A percentile compares a stretch with the other conserved stretches of the same genome.
phyloP scores from a whole-genome alignment of 1,139 yeast species.

The Pichia sp. region DNA sequence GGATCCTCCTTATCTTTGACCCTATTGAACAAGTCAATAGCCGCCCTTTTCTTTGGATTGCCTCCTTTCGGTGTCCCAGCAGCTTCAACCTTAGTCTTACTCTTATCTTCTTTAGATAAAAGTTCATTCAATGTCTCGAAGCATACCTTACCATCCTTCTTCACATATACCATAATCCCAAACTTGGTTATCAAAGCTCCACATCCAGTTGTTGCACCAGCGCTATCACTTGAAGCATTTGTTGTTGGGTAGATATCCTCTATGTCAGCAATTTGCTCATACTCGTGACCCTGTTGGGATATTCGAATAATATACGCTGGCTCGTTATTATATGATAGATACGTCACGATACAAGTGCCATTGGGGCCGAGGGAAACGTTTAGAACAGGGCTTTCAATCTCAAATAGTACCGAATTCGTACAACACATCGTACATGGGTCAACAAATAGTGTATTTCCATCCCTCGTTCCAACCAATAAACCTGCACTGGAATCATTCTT shows the following conservation, averaged over 20 bases:
- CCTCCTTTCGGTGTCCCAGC: background rate
- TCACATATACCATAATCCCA: constrained; percentile 5
- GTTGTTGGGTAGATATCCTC: constrained; percentile 4
- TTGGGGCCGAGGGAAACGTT: constrained; percentile 7
- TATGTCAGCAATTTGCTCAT: background rate
- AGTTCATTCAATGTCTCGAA: background rate
- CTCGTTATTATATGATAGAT: constrained; percentile 5
- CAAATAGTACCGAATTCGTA: constrained; percentile 8
- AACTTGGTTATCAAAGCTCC: constrained; percentile 7
- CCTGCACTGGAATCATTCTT: background rate
- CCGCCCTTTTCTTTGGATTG: constrained; percentile 3
- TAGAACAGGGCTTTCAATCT: constrained; percentile 14
- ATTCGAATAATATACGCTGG: constrained; percentile 7
- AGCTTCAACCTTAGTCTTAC: background rate
- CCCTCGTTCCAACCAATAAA: constrained; percentile 18
- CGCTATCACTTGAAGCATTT: background rate
- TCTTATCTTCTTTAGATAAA: background rate
- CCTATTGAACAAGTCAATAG: constrained; percentile 8
- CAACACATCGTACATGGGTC: constrained; percentile 16
- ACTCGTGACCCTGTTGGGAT: background rate
- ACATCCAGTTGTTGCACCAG: constrained; percentile 3
- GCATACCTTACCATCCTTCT: constrained; percentile 4
- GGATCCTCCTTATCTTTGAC: background rate
- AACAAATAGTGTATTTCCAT: constrained; percentile 17
- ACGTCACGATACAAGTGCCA: background rate